Percentiles rank a stretch among this genome's conserved stretches.
phyloP scores from a whole-genome alignment of 495 filamentous ascomycete species.

The Hamigera avellanea region DNA sequence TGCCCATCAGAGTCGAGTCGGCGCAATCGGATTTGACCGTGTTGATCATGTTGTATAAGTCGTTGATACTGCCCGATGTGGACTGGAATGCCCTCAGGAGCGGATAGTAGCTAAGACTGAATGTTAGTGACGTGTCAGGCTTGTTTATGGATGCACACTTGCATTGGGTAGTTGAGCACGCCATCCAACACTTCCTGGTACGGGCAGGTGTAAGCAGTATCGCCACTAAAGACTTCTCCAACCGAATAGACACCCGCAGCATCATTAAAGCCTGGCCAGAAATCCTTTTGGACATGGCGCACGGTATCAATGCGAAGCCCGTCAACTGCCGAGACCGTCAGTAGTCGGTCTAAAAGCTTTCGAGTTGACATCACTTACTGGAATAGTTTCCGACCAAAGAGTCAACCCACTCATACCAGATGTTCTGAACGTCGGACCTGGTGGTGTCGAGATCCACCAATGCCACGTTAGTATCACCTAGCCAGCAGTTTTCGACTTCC shows the following conservation, averaged over 20 bases:
- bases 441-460: constrained; percentile 64
- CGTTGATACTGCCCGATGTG: constrained; percentile 43
- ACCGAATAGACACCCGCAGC: constrained; percentile 61
- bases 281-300: constrained; percentile 58
- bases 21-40: constrained; percentile 40
- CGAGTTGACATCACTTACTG: constrained; percentile 17
- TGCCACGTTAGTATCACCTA: constrained; percentile 46
- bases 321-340: constrained; percentile 39
- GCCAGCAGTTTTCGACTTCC: constrained; percentile 47
- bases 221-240: constrained; percentile 58
- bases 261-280: constrained; percentile 51
- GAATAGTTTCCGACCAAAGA: constrained; percentile 54
- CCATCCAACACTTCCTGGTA: constrained; percentile 53
- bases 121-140: background rate
- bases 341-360: no score
- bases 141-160: no score
- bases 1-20: constrained; percentile 56
- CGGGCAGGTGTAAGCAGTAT: constrained; percentile 46
- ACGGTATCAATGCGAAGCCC: constrained; percentile 69
- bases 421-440: constrained; percentile 37
- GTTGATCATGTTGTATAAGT: constrained; percentile 47
- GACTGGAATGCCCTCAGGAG: constrained; percentile 52
- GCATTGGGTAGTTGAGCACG: constrained; percentile 54
- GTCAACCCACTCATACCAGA: constrained; percentile 56
- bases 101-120: constrained; percentile 34